A percentile compares a stretch with the other conserved stretches of the same genome.
Conservation (phyloP, 345 rosid species). For the Trapa incisa region DNA sequence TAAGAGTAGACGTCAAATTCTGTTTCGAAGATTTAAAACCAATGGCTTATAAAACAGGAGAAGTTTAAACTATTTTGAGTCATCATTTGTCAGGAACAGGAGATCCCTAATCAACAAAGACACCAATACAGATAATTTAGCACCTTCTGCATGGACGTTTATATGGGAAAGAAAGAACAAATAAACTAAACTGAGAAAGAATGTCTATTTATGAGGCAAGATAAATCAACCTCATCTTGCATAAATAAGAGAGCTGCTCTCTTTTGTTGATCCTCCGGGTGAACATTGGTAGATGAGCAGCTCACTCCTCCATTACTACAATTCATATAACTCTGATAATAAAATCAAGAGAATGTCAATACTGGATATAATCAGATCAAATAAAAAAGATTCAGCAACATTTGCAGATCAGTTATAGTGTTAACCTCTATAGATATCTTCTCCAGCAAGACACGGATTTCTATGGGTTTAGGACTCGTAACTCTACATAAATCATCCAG, state of each 20-base stretch:
- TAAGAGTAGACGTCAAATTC: not conserved
- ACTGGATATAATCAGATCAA: slow-evolving; percentile 4
- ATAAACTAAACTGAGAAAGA: not conserved
- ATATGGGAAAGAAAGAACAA: not conserved
- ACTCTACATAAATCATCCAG: slow-evolving; percentile 30
- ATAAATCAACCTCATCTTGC: slow-evolving; percentile 42
- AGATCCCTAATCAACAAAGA: not conserved
- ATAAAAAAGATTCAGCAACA: not conserved
- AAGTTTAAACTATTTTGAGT: too few relatives aligned
- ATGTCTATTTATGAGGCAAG: too few relatives aligned
- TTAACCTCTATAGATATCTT: slow-evolving; percentile 14
- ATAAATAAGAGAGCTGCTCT: slow-evolving; percentile 43
- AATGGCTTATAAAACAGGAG: not conserved
- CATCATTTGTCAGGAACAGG: too few relatives aligned
- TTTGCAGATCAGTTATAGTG: slow-evolving; percentile 13
- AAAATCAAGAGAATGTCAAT: slow-evolving; percentile 13
- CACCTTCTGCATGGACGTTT: not conserved
- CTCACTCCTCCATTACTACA: slow-evolving; percentile 16
- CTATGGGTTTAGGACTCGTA: slow-evolving; percentile 10
- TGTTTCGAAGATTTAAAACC: not conserved
- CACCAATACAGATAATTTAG: not conserved
- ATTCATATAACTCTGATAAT: slow-evolving; percentile 9
- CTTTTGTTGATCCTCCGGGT: slow-evolving; percentile 41
- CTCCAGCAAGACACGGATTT: slow-evolving; percentile 3
- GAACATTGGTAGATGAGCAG: slow-evolving; percentile 19